Base-by-base conservation (phyloP, 2,329 filamentous ascomycete species). In the Cladosporium halotolerans region DNA sequence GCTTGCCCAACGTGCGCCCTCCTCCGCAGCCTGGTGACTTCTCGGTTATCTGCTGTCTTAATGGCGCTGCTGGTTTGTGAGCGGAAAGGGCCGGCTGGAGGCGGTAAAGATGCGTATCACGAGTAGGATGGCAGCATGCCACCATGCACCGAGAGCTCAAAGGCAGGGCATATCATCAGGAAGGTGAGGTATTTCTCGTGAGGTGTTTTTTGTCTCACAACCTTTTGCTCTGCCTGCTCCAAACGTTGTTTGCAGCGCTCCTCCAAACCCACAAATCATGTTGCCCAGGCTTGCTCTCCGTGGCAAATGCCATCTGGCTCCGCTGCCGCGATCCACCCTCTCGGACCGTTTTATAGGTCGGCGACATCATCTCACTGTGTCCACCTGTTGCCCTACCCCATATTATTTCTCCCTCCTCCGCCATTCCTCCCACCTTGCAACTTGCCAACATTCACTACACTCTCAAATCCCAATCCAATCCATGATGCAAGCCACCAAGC, bases 311-410 rank as follows among this genome's bases (percentile, higher is more conserved):
- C 36, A 39, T 9, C n/a, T 39, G 36, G 36, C 8, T 39, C 36
- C 36, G 13, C 48, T 40, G 40, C 39, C 28, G 14, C 38, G 47
- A 28, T 50, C 47, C 38, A 42, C 47, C 19, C 23, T 43, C 39
- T 42, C 47, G 47, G 47, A 42, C 39, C 47, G 38, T 43, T 51
- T 51, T n/a, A 13, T 39, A 14, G 36, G 36, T 14, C 36, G n/a
- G 36, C 16, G 13, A 39, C 36, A 39, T 39, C 36, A 39, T 39
- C 23, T 28, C 23, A 28, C 23, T 28, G 23, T 28, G 23, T 28
- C 23, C 23, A 28, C 23, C 23, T n/a, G 13, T 39, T 39, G 36
- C 36, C 16, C 36, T 39, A 14, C n/a, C 36, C 40, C 48, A 43
- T 51, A 51, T 40, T 44, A 36, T 51, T 39, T 39, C n/a, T 14